Evolutionary conservation across 2,329 filamentous ascomycete genomes (phyloP), one percentile per base, ranked within the genome.

Genomic region (Epichloe sylvatica): DNA sequence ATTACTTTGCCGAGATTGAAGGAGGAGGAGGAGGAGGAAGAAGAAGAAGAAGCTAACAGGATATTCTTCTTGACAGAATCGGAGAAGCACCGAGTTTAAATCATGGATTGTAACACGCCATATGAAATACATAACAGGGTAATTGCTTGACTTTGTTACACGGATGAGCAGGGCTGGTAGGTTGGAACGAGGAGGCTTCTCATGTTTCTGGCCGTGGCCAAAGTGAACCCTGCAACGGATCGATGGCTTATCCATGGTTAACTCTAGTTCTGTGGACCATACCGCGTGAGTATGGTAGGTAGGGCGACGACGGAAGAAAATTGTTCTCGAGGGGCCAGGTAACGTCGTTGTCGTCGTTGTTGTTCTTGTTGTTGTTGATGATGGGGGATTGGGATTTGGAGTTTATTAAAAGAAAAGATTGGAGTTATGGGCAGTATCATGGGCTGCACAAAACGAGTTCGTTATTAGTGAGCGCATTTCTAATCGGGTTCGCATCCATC

Each of bases 51-150:
- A 25, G 7, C 44, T 45, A 34, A 45, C 44, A 9, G 11, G 5
- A 2, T 13, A 5, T 36, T 51, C 53, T 33, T 51, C 47, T 48
- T 44, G 25, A 55, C 54, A 71, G 68, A 71, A 65, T 70, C 68
- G 53, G 68, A 71, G 59, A 71, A 71, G 61, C 68, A 71, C 56
- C 67, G 68, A 47, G 63, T 70, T 54, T 71, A 64, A 42, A 25
- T 8, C 3, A 8, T 59, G 49, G 38, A 45, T 39, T 23, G 8
- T 43, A 40, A 30, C 21, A 42, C 41, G 30, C 11, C 15, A 37
- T 17, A 36, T 23, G 17, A 35, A 17, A 23, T 19, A 37, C n/a
- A 34, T 40, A 19, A 36, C 17, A 25, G 30, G 8, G 13, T 11
- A 19, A 9, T n/a, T 39, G 15, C n/a, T 40, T n/a, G 23, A n/a